Base-by-base conservation (phyloP, 2,329 filamentous ascomycete genomes). In the Fusarium pseudonygamai region DNA sequence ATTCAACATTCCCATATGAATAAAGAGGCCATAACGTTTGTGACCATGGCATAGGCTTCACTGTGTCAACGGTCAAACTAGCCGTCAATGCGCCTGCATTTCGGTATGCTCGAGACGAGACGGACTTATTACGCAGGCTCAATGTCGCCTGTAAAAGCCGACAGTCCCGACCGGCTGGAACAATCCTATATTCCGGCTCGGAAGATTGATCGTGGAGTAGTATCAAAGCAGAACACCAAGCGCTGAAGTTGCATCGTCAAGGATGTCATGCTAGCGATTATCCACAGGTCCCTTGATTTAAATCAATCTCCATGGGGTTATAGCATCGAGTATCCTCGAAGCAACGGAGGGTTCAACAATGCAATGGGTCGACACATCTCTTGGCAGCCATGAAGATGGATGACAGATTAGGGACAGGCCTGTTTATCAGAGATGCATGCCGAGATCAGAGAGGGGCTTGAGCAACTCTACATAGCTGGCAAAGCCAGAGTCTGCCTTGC, bases 401-500 rank as follows among this genome's bases (percentile, higher is more conserved):
- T 62, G 18, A 20, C 24, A 26, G 32, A 6, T 46, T 43, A 62
- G 43, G 32, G 30, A 36, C 10, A 30, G 36, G 26, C 53, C 24
- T 60, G 53, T 55, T 55, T 28, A 32, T 60, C 28, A 28, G n/a
- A 32, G 26, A 67, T 53, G 30, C 18, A 61, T 47, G n/a, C 50
- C 34, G 14, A 55, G 49, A 56, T 40, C 50, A 36, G 24, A n/a
- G 50, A 68, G 50, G 57, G 57, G 22, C 63, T 47, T 49, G 36
- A 43, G n/a, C n/a, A n/a, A n/a, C n/a, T n/a, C n/a, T n/a, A n/a
- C n/a, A n/a, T n/a, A n/a, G 3, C 40, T 22, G 14, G 37, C 32
- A 65, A 16, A 37, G 26, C 34, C 22, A 32, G 32, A 71, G 43
- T 71, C 61, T 67, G 66, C 67, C 71, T 67, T 60, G 66, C 61